phyloP scores from a whole-genome alignment of 768 basidiomycete genomes.

The Peribolospora kevripleyi region DNA sequence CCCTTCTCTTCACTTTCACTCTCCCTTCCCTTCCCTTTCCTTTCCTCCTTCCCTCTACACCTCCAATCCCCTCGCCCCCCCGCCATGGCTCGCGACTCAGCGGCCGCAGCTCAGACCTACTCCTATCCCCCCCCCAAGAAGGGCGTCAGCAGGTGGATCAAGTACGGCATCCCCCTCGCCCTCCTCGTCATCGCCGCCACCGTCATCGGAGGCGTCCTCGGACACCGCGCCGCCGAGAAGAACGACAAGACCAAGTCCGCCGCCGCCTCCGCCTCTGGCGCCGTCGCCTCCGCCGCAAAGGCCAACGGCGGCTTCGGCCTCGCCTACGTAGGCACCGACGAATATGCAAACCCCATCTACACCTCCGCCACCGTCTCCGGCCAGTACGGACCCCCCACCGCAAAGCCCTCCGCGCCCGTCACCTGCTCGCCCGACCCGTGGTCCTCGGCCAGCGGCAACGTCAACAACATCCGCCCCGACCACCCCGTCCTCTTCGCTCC shows the following conservation, averaged over 20 bases:
- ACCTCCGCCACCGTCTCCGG: slow-evolving; percentile 40
- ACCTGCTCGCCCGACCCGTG: slow-evolving; percentile 65
- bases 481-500: slow-evolving; percentile 85
- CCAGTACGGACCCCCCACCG: slow-evolving; percentile 25
- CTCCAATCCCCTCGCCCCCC: background rate
- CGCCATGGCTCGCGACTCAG: background rate
- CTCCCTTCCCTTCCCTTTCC: background rate
- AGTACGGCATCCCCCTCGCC: slow-evolving; percentile 10
- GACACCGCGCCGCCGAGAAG: slow-evolving; percentile 31
- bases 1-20: background rate
- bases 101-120: slow-evolving; percentile 2
- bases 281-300: slow-evolving; percentile 46
- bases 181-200: slow-evolving; percentile 23
- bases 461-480: slow-evolving; percentile 41
- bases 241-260: slow-evolving; percentile 21
- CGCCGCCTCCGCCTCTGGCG: slow-evolving; percentile 32
- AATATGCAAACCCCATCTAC: slow-evolving; percentile 14
- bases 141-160: slow-evolving; percentile 36
- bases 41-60: background rate
- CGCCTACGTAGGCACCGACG: slow-evolving; percentile 39
- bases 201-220: slow-evolving; percentile 49
- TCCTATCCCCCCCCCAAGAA: slow-evolving; percentile 22
- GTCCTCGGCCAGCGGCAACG: slow-evolving; percentile 29
- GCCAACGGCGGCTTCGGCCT: slow-evolving; percentile 57
- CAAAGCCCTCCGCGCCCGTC: slow-evolving; percentile 20